Base-by-base conservation (phyloP, 208 protist genomes). In the Acanthamoeba culbertsoni region DNA sequence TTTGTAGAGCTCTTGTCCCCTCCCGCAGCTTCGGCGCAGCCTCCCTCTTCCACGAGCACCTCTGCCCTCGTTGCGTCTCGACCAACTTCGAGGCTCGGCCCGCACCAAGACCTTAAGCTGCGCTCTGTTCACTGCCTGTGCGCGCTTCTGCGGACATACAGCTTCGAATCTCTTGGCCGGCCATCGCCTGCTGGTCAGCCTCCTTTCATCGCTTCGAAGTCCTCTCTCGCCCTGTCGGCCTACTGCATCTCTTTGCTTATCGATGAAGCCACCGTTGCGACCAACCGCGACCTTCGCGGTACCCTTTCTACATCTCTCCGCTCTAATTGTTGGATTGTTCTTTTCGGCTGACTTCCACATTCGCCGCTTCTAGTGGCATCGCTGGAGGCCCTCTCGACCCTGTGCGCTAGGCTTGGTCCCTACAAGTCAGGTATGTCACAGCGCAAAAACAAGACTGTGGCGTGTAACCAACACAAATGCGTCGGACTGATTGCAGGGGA, bases 81-180 rank as follows among this genome's bases (percentile, higher is more conserved):
- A 14, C n/a, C 51, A 46, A 1, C 23, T 14, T 18, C 79, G 31
- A 89, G 1, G 26, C 35, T 33, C 23, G n/a, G 46, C 6, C 51
- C 79, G 40, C 79, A 89, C 40, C 46, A 89, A 65, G 42, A 55
- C 79, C 79, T 89, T n/a, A 59, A 40, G 79, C 79, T 89, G 51
- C 48, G 55, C 5, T 12, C 79, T 3, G 55, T 65, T 7, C 46
- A 23, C 6, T 89, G 79, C 26, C 46, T 89, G 51, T 89, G 46
- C 33, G 79, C 79, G 10, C 43, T 89, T 12, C 79, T 89, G 6
- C 79, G 31, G 18, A 31, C 79, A 28, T 31, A 77, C 31, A n/a
- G n/a, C 35, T 31, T 43, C 35, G 14, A 20, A 43, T 28, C 18
- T 77, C 14, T 77, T 77, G 35, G 35, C 65, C 12, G n/a, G 18